phyloP scores from a whole-genome alignment of 2,329 filamentous ascomycete genomes.

The Botrytis galanthina region DNA sequence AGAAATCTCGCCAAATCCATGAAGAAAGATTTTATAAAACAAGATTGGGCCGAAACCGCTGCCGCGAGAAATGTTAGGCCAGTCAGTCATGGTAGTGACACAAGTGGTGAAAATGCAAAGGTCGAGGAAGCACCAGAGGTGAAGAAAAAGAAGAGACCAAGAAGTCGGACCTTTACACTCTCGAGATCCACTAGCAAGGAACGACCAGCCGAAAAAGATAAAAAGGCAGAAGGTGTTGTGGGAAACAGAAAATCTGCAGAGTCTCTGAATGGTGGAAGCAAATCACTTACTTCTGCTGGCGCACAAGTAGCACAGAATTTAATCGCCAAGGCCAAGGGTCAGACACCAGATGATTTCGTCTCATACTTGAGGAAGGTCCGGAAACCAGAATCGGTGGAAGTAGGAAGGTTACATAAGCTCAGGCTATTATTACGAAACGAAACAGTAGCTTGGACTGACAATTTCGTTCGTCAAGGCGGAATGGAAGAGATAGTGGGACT shows the following conservation, averaged over 20 bases:
- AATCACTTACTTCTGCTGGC: conserved; percentile 52
- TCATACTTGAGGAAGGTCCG: conserved; percentile 77
- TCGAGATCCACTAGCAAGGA: conserved; percentile 46
- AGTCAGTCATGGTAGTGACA: conserved; percentile 43
- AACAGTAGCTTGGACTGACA: conserved; percentile 92
- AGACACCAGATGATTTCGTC: conserved; percentile 80
- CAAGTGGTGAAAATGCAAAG: conserved; percentile 40
- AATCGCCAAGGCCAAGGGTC: conserved; percentile 68
- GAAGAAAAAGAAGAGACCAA: conserved; percentile 55
- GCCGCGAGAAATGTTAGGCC: conserved; percentile 45
- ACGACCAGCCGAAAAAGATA: conserved; percentile 68
- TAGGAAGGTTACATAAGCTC: conserved; percentile 93
- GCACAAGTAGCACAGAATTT: conserved; percentile 56
- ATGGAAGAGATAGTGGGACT: conserved; percentile 89
- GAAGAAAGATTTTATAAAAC: conserved; percentile 92
- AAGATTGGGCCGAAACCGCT: conserved; percentile 73
- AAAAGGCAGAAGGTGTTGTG: conserved; percentile 61
- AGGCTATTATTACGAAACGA: conserved; percentile 87
- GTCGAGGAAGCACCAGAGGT: conserved; percentile 40
- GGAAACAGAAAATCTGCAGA: conserved; percentile 72
- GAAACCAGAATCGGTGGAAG: conserved; percentile 80
- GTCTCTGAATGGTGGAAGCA: conserved; percentile 60
- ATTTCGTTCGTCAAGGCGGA: conserved; percentile 83
- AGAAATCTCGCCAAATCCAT: conserved; percentile 81
- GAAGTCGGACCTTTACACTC: conserved; percentile 71